Evolutionary conservation across 2,329 filamentous ascomycete species (phyloP), one percentile per base, ranked within the genome.

Genomic region (Didymella pinodella): DNA sequence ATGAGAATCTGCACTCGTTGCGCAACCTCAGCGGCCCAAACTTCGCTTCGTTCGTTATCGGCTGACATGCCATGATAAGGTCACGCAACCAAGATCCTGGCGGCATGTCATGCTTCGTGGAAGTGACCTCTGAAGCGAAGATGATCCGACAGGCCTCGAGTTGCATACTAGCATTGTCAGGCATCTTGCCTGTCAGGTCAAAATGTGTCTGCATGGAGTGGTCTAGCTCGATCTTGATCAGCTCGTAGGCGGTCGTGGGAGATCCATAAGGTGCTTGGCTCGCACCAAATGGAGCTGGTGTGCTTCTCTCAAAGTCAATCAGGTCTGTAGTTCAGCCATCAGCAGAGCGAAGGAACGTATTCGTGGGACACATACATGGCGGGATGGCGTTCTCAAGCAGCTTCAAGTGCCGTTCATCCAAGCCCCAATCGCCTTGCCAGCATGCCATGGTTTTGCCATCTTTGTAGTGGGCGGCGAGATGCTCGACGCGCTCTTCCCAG

Each of bases 401-500:
- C 11, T 57, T 52, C 20, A 59, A 7, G 59, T 61, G 7, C 45
- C 54, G 11, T 3, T 62, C 59, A 18, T 68, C 65, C 31, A 72
- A 65, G 0, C 70, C 70, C 66, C 70, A 70, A 7, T 69, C 67
- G 2, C 70, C 70, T 34, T 70, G 54, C 70, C 70, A 73, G 10
- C 62, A 63, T 8, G 64, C 65, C 63, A 73, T 73, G 1, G 65
- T 70, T 11, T 48, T 18, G 3, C 69, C 69, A 4, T 55, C 32
- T 38, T 68, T 71, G 55, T 70, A 73, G n/a, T 73, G 69, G 0
- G 69, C 67, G 11, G 63, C 69, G 11, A 73, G 58, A 34, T 73
- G 70, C 31, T 72, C 65, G 2, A 61, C 55, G 16, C 70, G 63
- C 18, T 72, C 65, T 11, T 46, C 46, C 70, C 70, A 73, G 0